A percentile compares a stretch with the other conserved stretches of the same genome.
Conservation (phyloP, 2,329 filamentous ascomycete genomes). For the Emergomyces pasteurianus region DNA sequence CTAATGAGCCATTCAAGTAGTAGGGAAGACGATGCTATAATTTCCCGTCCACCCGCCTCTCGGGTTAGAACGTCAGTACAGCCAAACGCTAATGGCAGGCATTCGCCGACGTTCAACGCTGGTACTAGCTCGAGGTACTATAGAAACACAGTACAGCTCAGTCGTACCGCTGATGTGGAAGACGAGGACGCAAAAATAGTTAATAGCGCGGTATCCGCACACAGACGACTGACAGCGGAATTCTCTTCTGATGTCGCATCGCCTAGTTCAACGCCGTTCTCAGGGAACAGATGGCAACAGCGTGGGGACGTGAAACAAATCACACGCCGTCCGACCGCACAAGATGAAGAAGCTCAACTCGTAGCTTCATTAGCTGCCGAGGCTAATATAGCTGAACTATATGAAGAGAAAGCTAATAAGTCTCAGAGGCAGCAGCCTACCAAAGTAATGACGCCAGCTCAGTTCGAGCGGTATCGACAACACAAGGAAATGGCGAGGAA, state of each 20-base stretch:
- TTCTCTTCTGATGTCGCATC: background rate
- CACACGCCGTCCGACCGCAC: background rate
- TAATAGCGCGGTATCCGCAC: background rate
- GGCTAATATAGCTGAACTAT: conserved; percentile 35
- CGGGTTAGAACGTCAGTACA: background rate
- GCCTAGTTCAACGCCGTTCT: background rate
- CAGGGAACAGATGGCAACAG: background rate
- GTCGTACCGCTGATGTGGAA: background rate
- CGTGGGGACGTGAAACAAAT: background rate
- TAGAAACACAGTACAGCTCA: background rate
- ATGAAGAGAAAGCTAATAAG: conserved; percentile 27
- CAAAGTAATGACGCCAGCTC: conserved; percentile 81
- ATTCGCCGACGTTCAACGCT: background rate
- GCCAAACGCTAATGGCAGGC: background rate
- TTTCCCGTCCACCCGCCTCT: background rate
- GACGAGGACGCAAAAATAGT: conserved; percentile 1
- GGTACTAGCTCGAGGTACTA: background rate
- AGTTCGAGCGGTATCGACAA: conserved; percentile 71
- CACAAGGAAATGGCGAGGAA: conserved; percentile 56
- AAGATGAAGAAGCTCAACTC: background rate
- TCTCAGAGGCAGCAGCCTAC: conserved; percentile 36
- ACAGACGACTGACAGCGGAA: background rate
- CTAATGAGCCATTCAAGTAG: conserved; percentile 25
- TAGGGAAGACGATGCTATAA: background rate
- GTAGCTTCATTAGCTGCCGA: conserved; percentile 27